A percentile compares a stretch with the other conserved stretches of the same genome.
Evolutionary conservation across 2,329 filamentous ascomycete species (phyloP).

Genomic region (Fusarium incarnatum): DNA sequence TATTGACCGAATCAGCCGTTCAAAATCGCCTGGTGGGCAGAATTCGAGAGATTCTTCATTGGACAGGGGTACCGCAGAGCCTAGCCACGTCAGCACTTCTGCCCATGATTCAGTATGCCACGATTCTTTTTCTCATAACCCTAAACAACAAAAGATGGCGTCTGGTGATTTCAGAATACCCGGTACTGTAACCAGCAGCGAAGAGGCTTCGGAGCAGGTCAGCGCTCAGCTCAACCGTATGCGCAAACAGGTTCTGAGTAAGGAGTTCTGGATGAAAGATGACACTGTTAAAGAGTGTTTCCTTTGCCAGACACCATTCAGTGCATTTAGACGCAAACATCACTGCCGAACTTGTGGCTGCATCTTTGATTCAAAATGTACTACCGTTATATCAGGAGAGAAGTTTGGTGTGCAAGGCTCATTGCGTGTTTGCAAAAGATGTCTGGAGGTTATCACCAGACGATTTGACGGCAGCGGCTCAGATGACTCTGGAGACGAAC

Average conservation of each 20-base stretch:
- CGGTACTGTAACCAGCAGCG: constrained; percentile 64
- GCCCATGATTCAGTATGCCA: constrained; percentile 69
- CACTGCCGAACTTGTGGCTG: constrained; percentile 97
- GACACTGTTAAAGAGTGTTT: constrained; percentile 99
- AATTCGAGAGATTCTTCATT: constrained; percentile 69
- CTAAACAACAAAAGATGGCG: constrained; percentile 57
- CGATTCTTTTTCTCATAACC: constrained; percentile 64
- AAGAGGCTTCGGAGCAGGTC: constrained; percentile 68
- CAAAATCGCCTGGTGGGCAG: constrained; percentile 56
- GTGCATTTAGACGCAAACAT: constrained; percentile 94
- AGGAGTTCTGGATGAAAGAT: constrained; percentile 99
- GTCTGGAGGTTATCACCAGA: constrained; percentile 89
- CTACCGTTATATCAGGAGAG: constrained; percentile 86
- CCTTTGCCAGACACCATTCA: constrained; percentile 88
- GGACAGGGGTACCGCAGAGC: constrained; percentile 67
- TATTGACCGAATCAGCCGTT: constrained; percentile 66
- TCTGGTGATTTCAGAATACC: constrained; percentile 64
- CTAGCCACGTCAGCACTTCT: constrained; percentile 68
- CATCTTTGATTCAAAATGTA: constrained; percentile 98
- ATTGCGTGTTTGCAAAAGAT: constrained; percentile 91
- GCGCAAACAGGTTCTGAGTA: constrained; percentile 87
- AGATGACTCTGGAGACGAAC: constrained; percentile 86
- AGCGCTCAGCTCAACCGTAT: constrained; percentile 75
- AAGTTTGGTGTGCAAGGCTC: constrained; percentile 88
- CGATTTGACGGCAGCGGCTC: constrained; percentile 88